Evolutionary conservation across 2,329 filamentous ascomycete genomes (phyloP).

Genomic region (Epichloe scottii): DNA sequence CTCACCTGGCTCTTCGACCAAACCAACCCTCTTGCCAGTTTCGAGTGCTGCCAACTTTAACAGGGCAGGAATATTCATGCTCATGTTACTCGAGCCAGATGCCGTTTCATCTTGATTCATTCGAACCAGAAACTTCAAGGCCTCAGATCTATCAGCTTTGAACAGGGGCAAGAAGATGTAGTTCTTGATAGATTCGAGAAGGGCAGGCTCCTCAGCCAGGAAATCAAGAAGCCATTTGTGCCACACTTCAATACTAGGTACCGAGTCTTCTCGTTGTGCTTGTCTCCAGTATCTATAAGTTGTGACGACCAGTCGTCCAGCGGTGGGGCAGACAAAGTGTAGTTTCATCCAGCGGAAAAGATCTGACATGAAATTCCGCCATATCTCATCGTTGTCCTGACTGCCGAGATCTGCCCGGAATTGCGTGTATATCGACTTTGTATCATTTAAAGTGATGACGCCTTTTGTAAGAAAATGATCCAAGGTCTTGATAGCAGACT

Average conservation of each 20-base stretch:
- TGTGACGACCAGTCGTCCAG: slow-evolving; percentile 48
- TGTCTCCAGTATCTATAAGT: slow-evolving; percentile 37
- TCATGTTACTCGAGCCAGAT: slow-evolving; percentile 29
- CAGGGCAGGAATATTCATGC: slow-evolving; percentile 40
- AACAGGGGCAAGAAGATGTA: slow-evolving; percentile 53
- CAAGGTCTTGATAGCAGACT: slow-evolving; percentile 56
- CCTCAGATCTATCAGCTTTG: slow-evolving; percentile 40
- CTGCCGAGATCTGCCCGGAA: slow-evolving; percentile 17
- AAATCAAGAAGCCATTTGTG: slow-evolving; percentile 42
- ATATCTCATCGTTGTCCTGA: slow-evolving; percentile 19
- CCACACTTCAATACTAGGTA: slow-evolving; percentile 33
- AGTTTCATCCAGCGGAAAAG: slow-evolving; percentile 44
- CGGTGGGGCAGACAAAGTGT: slow-evolving; percentile 44
- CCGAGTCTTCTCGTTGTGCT: slow-evolving; percentile 11
- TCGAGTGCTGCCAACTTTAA: slow-evolving; percentile 57
- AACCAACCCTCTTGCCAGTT: slow-evolving; percentile 55
- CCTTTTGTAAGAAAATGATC: slow-evolving; percentile 53
- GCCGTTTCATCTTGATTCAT: slow-evolving; percentile 40
- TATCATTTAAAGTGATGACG: slow-evolving; percentile 35
- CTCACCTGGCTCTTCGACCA: slow-evolving; percentile 55
- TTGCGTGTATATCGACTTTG: slow-evolving; percentile 30
- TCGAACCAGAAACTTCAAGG: slow-evolving; percentile 43
- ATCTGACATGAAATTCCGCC: slow-evolving; percentile 37
- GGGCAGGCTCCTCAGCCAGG: slow-evolving; percentile 33
- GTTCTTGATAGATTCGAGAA: slow-evolving; percentile 50